Conservation (phyloP, 2,329 filamentous ascomycete genomes). For the Sclerotinia borealis region DNA sequence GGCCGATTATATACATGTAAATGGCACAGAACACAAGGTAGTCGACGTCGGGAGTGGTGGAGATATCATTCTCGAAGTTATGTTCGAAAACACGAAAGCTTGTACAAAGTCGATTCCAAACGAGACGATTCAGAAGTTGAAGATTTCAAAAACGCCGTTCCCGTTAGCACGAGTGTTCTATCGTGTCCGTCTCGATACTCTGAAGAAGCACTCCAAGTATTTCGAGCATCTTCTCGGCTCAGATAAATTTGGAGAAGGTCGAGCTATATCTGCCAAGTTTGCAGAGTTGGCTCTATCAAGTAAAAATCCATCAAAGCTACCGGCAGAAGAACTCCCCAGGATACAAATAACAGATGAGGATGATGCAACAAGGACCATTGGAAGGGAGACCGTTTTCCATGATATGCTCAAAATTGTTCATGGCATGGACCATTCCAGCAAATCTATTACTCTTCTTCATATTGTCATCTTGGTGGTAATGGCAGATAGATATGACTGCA, state of each 20-base stretch:
- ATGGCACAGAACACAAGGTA: slow-evolving; percentile 29
- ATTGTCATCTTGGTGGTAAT: slow-evolving; percentile 63
- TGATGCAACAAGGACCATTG: slow-evolving; percentile 54
- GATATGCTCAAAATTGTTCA: slow-evolving; percentile 66
- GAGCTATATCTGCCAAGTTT: slow-evolving; percentile 46
- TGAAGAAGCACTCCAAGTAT: slow-evolving; percentile 61
- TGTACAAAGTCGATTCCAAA: slow-evolving; percentile 45
- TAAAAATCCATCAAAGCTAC: slow-evolving; percentile 43
- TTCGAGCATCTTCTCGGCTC: slow-evolving; percentile 62
- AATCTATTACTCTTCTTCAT: slow-evolving; percentile 49
- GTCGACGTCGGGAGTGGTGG: slow-evolving; percentile 51
- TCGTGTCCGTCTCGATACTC: slow-evolving; percentile 50
- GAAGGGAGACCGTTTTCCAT: slow-evolving; percentile 55
- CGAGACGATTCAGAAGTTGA: slow-evolving; percentile 39
- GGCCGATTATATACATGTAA: slow-evolving; percentile 18
- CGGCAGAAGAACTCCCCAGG: slow-evolving; percentile 50
- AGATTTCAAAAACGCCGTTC: slow-evolving; percentile 22
- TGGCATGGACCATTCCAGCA: slow-evolving; percentile 36
- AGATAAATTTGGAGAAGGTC: slow-evolving; percentile 56
- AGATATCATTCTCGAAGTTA: slow-evolving; percentile 60
- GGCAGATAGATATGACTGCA: slow-evolving; percentile 67
- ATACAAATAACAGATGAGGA: slow-evolving; percentile 63
- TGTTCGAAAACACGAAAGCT: slow-evolving; percentile 53
- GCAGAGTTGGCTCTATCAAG: slow-evolving; percentile 41
- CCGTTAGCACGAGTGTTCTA: slow-evolving; percentile 38